These are phyloP conservation scores for Sugiyamaella valdiviana DNA, from an alignment of 805 yeast species.

Conservation along the genomic window DNA sequence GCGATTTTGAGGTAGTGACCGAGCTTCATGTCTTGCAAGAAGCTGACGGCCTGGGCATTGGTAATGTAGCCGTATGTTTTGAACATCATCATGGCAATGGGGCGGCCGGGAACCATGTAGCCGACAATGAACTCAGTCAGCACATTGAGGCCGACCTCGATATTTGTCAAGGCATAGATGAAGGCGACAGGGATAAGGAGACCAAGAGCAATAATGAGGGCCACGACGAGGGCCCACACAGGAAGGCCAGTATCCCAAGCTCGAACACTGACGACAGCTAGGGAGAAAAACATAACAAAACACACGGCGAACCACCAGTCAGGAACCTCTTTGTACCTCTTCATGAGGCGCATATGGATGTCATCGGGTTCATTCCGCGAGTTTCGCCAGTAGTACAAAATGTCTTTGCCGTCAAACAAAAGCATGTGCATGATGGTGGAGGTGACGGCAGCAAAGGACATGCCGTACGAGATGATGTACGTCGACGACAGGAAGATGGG, in stretches of 20 bases:
- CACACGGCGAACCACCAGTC: constrained; percentile 53
- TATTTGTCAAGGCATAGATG: constrained; percentile 58
- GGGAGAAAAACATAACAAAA: constrained; percentile 41
- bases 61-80: constrained; percentile 55
- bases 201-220: constrained; percentile 45
- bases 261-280: constrained; percentile 38
- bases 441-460: constrained; percentile 56
- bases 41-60: constrained; percentile 48
- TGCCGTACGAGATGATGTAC: constrained; percentile 55
- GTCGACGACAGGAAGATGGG: constrained; percentile 58
- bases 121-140: constrained; percentile 61
- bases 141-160: constrained; percentile 52
- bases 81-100: constrained; percentile 57
- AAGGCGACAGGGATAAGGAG: constrained; percentile 58
- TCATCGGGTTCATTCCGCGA: constrained; percentile 41
- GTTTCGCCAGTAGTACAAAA: constrained; percentile 43
- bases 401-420: constrained; percentile 52
- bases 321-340: constrained; percentile 53
- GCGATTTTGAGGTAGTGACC: constrained; percentile 62
- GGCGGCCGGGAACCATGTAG: constrained; percentile 54
- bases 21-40: constrained; percentile 51
- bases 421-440: constrained; percentile 54
- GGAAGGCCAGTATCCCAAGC: constrained; percentile 47
- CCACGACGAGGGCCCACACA: constrained; percentile 54
- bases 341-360: constrained; percentile 53